phyloP scores from a whole-genome alignment of 2,329 filamentous ascomycete species.

The Penicillium sp. region DNA sequence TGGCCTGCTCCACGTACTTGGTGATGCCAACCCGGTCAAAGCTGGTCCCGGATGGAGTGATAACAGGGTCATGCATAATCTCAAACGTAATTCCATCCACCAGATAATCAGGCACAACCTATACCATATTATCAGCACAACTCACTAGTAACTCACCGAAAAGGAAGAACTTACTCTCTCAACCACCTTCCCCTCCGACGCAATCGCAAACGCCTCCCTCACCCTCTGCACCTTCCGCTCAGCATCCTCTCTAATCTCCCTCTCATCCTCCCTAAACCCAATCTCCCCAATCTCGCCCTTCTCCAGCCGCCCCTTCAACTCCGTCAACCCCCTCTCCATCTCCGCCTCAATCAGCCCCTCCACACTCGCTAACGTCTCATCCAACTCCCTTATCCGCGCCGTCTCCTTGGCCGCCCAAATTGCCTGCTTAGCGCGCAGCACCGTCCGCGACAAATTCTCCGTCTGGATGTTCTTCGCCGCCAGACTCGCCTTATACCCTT shows the following conservation, averaged over 20 bases:
- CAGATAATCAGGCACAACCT: slow-evolving; percentile 42
- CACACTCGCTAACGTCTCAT: slow-evolving; percentile 34
- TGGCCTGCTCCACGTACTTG: slow-evolving; percentile 69
- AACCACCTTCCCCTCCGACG: slow-evolving; percentile 34
- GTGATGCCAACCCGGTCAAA: slow-evolving; percentile 84
- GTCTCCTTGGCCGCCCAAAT: slow-evolving; percentile 70
- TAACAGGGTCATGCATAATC: slow-evolving; percentile 45
- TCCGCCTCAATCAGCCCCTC: slow-evolving; percentile 37
- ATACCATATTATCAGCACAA: too few relatives aligned
- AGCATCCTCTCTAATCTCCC: slow-evolving; percentile 46
- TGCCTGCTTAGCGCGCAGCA: slow-evolving; percentile 73
- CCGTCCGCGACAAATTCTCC: slow-evolving; percentile 60
- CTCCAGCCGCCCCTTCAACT: slow-evolving; percentile 30
- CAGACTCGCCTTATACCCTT: slow-evolving; percentile 65
- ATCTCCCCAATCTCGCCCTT: slow-evolving; percentile 45
- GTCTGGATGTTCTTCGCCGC: slow-evolving; percentile 58
- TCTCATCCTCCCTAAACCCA: slow-evolving; percentile 60
- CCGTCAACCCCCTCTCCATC: slow-evolving; percentile 30
- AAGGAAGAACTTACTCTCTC: slow-evolving; percentile 35
- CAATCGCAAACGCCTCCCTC: slow-evolving; percentile 37
- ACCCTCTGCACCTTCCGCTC: slow-evolving; percentile 42
- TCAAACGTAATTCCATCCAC: slow-evolving; percentile 44
- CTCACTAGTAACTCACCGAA: slow-evolving; percentile 20
- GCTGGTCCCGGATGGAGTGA: slow-evolving; percentile 68
- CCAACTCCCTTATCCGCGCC: slow-evolving; percentile 39